phyloP scores from a whole-genome alignment of 306 rosid genomes.

The Medicago arabica region DNA sequence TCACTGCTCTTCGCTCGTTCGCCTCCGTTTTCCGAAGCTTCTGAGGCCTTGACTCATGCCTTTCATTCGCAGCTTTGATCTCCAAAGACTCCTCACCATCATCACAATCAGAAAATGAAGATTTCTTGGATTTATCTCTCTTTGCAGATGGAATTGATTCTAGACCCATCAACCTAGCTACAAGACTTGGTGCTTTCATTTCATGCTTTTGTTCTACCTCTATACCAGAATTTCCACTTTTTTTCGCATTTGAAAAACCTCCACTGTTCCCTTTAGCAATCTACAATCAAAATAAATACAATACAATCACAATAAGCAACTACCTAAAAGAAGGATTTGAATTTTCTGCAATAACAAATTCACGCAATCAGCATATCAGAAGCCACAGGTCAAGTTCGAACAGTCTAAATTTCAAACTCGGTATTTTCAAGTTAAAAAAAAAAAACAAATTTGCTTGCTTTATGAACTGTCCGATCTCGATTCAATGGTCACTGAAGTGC shows the following conservation, averaged over 20 bases:
- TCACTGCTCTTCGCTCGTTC: constrained; percentile 50
- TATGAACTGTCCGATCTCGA: background rate
- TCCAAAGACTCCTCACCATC: constrained; percentile 38
- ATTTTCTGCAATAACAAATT: background rate
- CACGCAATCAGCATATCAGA: background rate
- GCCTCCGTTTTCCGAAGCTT: constrained; percentile 66
- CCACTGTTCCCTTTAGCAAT: constrained; percentile 75
- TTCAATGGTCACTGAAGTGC: background rate
- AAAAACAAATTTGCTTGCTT: background rate
- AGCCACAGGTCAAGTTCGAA: background rate
- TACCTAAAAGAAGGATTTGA: background rate
- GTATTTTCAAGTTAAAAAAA: background rate
- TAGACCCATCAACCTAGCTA: constrained; percentile 85
- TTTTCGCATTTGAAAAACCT: constrained; percentile 60
- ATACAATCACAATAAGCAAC: background rate
- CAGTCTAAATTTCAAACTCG: background rate
- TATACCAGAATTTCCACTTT: constrained; percentile 40
- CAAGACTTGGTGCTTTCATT: constrained; percentile 64
- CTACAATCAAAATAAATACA: constrained; percentile 42
- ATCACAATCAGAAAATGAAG: constrained; percentile 43
- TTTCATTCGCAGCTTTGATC: constrained; percentile 37
- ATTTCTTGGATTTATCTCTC: constrained; percentile 53
- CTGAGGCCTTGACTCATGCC: constrained; percentile 69
- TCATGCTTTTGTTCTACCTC: constrained; percentile 56
- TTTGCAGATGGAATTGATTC: constrained; percentile 65